These are phyloP conservation scores for Cutaneotrichosporon sp. DNA, from an alignment of 1,284 basidiomycete species.

Conservation along the genomic window DNA sequence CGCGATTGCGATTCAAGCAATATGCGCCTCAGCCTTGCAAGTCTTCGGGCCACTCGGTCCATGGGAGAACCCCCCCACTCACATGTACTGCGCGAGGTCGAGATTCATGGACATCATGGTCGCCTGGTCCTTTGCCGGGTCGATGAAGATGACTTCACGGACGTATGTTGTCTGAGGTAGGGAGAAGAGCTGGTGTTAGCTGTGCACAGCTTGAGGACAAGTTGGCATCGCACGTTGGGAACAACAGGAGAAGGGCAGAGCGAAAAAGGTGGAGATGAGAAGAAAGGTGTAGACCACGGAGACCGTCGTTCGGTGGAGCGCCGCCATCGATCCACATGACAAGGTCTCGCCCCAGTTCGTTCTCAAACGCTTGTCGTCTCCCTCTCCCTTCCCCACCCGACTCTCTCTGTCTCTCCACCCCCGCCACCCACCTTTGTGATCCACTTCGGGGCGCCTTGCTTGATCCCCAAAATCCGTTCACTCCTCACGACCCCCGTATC, in stretches of 20 bases:
- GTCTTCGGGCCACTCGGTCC: too few species aligned
- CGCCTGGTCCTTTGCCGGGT: slow-evolving; percentile 65
- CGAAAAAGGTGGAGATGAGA: too few species aligned
- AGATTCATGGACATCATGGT: slow-evolving; percentile 87
- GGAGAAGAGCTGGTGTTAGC: slow-evolving; percentile 37
- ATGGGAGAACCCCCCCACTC: not conserved
- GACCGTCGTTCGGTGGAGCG: too few species aligned
- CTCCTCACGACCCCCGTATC: slow-evolving; percentile 82
- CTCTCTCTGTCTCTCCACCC: not conserved
- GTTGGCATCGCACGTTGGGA: not conserved
- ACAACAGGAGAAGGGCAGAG: not conserved
- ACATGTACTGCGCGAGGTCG: slow-evolving; percentile 69
- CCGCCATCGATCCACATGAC: too few species aligned
- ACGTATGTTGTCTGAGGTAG: slow-evolving; percentile 80
- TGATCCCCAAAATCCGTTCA: slow-evolving; percentile 50
- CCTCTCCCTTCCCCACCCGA: not conserved
- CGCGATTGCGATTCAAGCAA: not conserved
- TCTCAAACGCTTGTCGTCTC: too few species aligned
- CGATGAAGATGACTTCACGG: slow-evolving; percentile 87
- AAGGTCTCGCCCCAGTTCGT: too few species aligned
- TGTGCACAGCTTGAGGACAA: not conserved
- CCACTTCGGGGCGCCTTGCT: slow-evolving; percentile 54
- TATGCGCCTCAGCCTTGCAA: too few species aligned
- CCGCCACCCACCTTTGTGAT: slow-evolving; percentile 47
- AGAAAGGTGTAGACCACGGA: too few species aligned